Percentiles rank a stretch among this genome's conserved stretches.
These are phyloP conservation scores for Lathyrus oleraceus DNA, from an alignment of 306 rosid species.

Conservation along the genomic window DNA sequence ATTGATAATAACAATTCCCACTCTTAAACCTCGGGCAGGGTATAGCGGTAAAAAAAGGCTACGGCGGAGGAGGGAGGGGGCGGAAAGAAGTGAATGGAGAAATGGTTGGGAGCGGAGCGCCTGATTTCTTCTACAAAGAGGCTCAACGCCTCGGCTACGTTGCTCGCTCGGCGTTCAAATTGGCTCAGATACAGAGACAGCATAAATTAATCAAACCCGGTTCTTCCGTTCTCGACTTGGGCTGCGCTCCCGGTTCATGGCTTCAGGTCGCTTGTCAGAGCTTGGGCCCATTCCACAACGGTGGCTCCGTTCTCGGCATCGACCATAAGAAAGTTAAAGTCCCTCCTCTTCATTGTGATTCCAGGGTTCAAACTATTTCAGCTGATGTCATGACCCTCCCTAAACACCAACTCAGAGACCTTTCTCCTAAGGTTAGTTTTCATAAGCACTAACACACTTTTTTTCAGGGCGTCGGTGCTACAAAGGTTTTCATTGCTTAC, in stretches of 20 bases:
- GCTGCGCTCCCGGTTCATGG: slow-evolving; percentile 98
- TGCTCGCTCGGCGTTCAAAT: slow-evolving; percentile 93
- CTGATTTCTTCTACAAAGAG: slow-evolving; percentile 92
- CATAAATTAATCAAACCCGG: slow-evolving; percentile 64
- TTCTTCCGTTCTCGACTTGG: slow-evolving; percentile 83
- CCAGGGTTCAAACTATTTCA: slow-evolving; percentile 69
- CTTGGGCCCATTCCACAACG: slow-evolving; percentile 64
- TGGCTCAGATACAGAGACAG: slow-evolving; percentile 83
- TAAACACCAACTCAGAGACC: slow-evolving; percentile 42
- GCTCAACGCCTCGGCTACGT: slow-evolving; percentile 96
- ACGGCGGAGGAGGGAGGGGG: slow-evolving; percentile 5
- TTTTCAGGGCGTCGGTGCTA: too few species aligned
- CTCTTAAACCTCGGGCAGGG: not conserved
- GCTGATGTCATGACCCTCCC: slow-evolving; percentile 81
- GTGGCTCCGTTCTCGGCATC: slow-evolving; percentile 77
- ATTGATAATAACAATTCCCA: too few species aligned
- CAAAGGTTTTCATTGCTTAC: too few species aligned
- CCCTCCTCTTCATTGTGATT: slow-evolving; percentile 75
- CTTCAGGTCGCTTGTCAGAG: slow-evolving; percentile 97
- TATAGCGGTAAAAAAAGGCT: not conserved
- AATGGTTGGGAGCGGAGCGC: slow-evolving; percentile 72
- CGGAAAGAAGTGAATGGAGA: slow-evolving; percentile 14
- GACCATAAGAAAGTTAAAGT: slow-evolving; percentile 90
- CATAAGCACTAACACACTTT: too few species aligned
- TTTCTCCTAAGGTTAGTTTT: slow-evolving; percentile 60